Base-by-base conservation (phyloP, 805 yeast genomes). In the Tetrapisispora taiwanensis region DNA sequence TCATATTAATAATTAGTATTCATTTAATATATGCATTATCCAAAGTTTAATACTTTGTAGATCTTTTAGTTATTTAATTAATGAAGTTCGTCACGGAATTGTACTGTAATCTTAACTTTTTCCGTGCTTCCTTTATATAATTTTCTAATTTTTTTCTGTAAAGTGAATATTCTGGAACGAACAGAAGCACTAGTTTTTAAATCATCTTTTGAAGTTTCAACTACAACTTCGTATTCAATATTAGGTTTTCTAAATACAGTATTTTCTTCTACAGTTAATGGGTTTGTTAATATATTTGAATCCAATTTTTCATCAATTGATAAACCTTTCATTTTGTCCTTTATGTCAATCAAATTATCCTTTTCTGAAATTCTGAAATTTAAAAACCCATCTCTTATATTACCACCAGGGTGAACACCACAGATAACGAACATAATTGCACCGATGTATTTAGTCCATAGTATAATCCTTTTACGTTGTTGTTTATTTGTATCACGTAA, bases 391-490 rank as follows among this genome's bases (percentile, higher is more conserved):
- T 78, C 82, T 52, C 84, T 71, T 26, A 82, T 79, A 55, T 78
- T 79, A 18, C 89, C 90, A 46, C 88, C 88, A 6, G 90, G 90
- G 59, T 79, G 84, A 43, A 83, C 81, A 59, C 87, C 87, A 59
- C 89, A 83, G 37, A 82, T 75, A 38, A 82, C 82, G 59, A 78
- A 81, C 85, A 82, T 80, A 50, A 82, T 71, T 43, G 79, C 75
- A 24, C 90, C 90, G 49, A 79, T 69, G 53, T 78, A 80, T 54
- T 76, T 72, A 2, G 86, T 81, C 89, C 89, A 82, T 76, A 84
- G 81, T 20, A 78, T 68, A 27, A 75, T 65, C 42, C 72, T 65
- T 42, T 72, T 74, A 47, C 70, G 60, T 27, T 70, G 73, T 17
- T 66, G 56, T 39, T 61, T 62, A 48, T 65, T 60, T 3, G 73